Percentiles rank a stretch among this genome's conserved stretches.
phyloP scores from a whole-genome alignment of 2,329 filamentous ascomycete genomes.

The Penicillium expansum region DNA sequence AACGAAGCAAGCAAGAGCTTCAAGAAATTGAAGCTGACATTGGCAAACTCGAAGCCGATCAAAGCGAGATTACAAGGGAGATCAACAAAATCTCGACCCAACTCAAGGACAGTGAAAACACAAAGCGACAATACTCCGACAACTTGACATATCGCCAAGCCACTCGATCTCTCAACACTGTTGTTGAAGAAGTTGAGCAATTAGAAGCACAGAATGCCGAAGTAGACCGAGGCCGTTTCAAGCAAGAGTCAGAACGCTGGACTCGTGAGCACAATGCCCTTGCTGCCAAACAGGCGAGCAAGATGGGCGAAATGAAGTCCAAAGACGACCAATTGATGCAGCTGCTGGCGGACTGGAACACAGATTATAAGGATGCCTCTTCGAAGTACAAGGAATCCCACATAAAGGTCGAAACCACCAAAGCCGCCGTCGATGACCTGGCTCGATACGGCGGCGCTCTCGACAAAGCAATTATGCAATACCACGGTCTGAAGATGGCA shows the following conservation, averaged over 20 bases:
- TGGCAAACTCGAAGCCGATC: slow-evolving; percentile 63
- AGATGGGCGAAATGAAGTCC: slow-evolving; percentile 75
- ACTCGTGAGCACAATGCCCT: slow-evolving; percentile 68
- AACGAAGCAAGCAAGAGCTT: slow-evolving; percentile 67
- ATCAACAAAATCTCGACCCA: slow-evolving; percentile 77
- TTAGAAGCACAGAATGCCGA: slow-evolving; percentile 77
- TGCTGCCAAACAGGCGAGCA: slow-evolving; percentile 67
- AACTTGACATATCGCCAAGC: slow-evolving; percentile 84
- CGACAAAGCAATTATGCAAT: slow-evolving; percentile 96
- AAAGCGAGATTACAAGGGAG: slow-evolving; percentile 63
- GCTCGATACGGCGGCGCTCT: slow-evolving; percentile 77
- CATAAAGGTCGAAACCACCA: slow-evolving; percentile 86
- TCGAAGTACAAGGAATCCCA: slow-evolving; percentile 80
- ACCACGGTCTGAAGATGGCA: slow-evolving; percentile 94
- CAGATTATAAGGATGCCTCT: slow-evolving; percentile 81
- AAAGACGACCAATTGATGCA: slow-evolving; percentile 78
- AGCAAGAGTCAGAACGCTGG: slow-evolving; percentile 64
- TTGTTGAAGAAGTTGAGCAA: slow-evolving; percentile 68
- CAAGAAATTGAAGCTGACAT: slow-evolving; percentile 66
- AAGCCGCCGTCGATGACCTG: slow-evolving; percentile 87
- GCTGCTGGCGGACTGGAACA: slow-evolving; percentile 75
- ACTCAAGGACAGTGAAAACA: slow-evolving; percentile 74
- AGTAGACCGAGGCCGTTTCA: slow-evolving; percentile 74
- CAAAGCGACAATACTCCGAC: slow-evolving; percentile 81
- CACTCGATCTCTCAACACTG: slow-evolving; percentile 62